Evolutionary conservation across 331 rosid species (phyloP), one percentile per base, ranked within the genome.

Genomic region (Malus hybrid): DNA sequence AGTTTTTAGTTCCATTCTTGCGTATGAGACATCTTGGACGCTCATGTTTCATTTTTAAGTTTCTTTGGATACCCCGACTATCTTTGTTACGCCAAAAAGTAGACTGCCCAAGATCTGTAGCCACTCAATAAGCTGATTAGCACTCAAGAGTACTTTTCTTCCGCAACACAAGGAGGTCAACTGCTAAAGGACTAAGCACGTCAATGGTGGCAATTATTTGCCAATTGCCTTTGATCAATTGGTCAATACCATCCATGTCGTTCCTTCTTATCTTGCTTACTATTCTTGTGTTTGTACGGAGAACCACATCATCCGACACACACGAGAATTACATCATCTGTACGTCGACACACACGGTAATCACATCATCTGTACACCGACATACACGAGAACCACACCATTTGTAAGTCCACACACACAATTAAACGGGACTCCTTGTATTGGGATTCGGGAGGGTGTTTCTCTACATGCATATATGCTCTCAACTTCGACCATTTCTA

Each of bases 61-160:
- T 36, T 36, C 44, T 8, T 8, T 36, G 44, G 44, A 36, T 2
- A 36, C 44, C 44, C 44, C 44, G 3, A 36, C 44, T 36, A 36
- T 36, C 44, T 9, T 36, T 36, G 44, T 70, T 30, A 28, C 24
- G 32, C 50, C 33, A 56, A n/a, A 30, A 3, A 32, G 65, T 55
- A 7, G 8, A 26, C 75, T 2, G 18, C 18, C 9, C 6, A 57
- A 14, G 24, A 72, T 46, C 18, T 46, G 28, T 5, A 57, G 36
- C 76, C 56, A 72, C 66, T 34, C n/a, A 15, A 14, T 28, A 60
- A 5, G 58, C 7, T 3, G 76, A 60, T 24, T 1, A 39, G 11
- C 68, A 58, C 56, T 72, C 28, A 62, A n/a, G n/a, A 39, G 76
- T 60, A 24, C 76, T 22, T 73, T 39, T 73, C 68, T 73, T 73